Conservation (phyloP, 352 stramenopile genomes). For the Phytophthora sp. region DNA sequence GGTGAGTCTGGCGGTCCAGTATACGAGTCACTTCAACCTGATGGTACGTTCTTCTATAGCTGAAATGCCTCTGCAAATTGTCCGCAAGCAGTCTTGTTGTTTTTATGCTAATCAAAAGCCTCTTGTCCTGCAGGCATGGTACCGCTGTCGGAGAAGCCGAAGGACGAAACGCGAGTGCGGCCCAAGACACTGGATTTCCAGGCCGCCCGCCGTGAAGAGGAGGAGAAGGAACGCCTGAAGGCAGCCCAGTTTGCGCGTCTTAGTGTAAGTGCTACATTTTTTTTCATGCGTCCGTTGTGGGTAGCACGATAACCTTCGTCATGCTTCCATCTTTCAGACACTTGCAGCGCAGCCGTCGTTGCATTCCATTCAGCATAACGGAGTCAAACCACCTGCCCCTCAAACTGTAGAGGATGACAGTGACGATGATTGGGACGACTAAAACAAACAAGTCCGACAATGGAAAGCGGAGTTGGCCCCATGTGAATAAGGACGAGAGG, state of each 20-base stretch:
- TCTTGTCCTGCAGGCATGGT: conserved; percentile 47
- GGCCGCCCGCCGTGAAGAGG: conserved; percentile 56
- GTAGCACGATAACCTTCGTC: conserved; percentile 4
- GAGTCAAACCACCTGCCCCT: conserved; percentile 10
- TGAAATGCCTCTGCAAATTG: conserved; percentile 1
- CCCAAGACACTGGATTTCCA: conserved; percentile 81
- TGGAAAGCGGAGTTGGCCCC: background rate
- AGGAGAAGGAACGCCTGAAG: conserved; percentile 67
- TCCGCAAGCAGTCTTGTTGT: background rate
- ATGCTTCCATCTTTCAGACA: conserved; percentile 31
- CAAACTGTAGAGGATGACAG: conserved; percentile 50
- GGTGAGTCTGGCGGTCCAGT: conserved; percentile 47
- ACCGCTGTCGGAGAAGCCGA: conserved; percentile 63
- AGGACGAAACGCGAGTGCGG: conserved; percentile 34
- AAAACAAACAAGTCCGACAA: conserved; percentile 13
- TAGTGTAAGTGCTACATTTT: conserved; percentile 58
- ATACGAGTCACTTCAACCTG: conserved; percentile 61
- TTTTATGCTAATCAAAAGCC: background rate
- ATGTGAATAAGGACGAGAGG: background rate
- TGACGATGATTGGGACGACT: conserved; percentile 88
- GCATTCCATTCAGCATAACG: conserved; percentile 52
- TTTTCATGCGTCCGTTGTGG: background rate
- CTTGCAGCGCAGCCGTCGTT: conserved; percentile 77
- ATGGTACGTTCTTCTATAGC: conserved; percentile 35
- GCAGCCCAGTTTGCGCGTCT: conserved; percentile 73